Evolutionary conservation across 1,284 basidiomycete genomes (phyloP), one percentile per base, ranked within the genome.

Genomic region (Marasmius oreades): DNA sequence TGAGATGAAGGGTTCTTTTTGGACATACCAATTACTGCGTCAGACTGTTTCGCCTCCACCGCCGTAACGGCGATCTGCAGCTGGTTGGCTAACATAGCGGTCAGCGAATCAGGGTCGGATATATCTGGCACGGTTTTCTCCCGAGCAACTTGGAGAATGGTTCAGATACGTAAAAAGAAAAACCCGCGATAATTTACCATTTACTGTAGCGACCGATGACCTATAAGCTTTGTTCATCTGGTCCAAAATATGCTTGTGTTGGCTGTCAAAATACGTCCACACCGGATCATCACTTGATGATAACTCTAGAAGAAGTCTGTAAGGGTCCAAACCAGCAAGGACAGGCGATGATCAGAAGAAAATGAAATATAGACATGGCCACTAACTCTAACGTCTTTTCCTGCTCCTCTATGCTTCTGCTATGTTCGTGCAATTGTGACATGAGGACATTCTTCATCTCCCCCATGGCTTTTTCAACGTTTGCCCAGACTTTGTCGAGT

Each of bases 371-470:
- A 10, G 28, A 4, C 28, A n/a, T 42, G 20, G 11, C 16, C 0
- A 73, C 88, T 65, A 65, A 95, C 94, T 99, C 95, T 51, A 99
- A 91, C 1, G 93, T 98, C 76, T 93, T 95, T 74, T 98, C 95
- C 61, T 98, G 93, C 63, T 98, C 96, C 58, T 99, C 97, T 3
- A 96, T 82, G 47, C 82, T 86, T 46, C 92, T 77, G 43, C 76
- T 78, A 2, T 88, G 81, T 63, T 98, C 93, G 67, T 90, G 85
- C 36, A 99, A 73, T 64, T 91, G 86, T 8, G 79, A 78, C 48
- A 90, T 74, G n/a, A 99, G 77, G 31, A 86, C 82, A 48, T 77
- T 82, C 63, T 86, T 83, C 92, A 99, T 93, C 67, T 96, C 94
- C 36, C 81, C 81, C 88, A 99, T 96, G 44, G 95, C 93, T 65